Evolutionary conservation across 139 green algal genomes (phyloP).

Genomic region (Tetradesmus lagerheimii): DNA sequence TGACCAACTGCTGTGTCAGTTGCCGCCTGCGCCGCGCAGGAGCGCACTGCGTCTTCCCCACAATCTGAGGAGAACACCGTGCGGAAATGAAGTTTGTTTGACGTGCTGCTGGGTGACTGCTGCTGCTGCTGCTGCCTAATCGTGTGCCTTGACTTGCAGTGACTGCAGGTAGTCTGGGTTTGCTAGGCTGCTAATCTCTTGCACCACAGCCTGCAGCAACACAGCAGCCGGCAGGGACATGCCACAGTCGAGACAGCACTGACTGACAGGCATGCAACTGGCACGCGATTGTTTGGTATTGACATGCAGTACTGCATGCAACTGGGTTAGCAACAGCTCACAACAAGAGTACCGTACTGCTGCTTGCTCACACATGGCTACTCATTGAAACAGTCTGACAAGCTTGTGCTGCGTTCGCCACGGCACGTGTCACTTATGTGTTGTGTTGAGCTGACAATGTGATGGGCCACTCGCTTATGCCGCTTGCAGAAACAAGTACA

Average conservation of each 20-base stretch:
- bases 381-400: neutral
- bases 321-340: too few relatives aligned
- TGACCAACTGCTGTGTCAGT: neutral
- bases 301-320: too few relatives aligned
- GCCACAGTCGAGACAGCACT: neutral
- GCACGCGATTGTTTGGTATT: neutral
- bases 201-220: conserved; percentile 35
- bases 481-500: too few relatives aligned
- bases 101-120: neutral
- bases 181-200: conserved; percentile 41
- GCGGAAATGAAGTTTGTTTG: neutral
- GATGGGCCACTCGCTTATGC: too few relatives aligned
- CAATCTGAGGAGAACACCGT: too few relatives aligned
- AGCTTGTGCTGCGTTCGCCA: too few relatives aligned
- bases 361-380: neutral
- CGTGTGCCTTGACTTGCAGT: conserved; percentile 31
- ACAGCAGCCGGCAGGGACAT: neutral
- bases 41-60: too few relatives aligned
- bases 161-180: conserved; percentile 43
- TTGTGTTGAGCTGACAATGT: too few relatives aligned
- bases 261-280: neutral
- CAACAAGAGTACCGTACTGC: neutral
- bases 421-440: too few relatives aligned
- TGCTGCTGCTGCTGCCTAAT: conserved; percentile 6
- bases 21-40: too few relatives aligned